Evolutionary conservation across 1,284 basidiomycete genomes (phyloP), one percentile per base, ranked within the genome.

Genomic region (Puccinia hordei): DNA sequence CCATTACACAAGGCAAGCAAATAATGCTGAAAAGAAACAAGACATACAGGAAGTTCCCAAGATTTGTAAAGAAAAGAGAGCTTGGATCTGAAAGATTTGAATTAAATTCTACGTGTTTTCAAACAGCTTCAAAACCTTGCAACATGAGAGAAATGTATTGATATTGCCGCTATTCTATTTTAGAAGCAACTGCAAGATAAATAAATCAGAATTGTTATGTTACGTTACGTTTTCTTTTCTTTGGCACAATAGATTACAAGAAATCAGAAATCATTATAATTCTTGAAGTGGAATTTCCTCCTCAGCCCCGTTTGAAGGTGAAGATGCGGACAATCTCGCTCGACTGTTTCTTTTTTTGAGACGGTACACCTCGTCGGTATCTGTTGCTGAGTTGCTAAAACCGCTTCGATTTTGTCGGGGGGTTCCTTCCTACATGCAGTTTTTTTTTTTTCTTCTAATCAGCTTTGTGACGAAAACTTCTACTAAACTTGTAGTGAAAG

Each of bases 281-380:
- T 69, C 41, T 69, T 69, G 44, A 1, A 69, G 46, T 27, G 66
- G 66, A 27, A 69, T 69, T 27, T 69, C 66, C 15, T 69, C 66
- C 24, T 1, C 46, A 30, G n/a, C 10, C 4, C n/a, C 66, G 41
- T 69, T 49, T n/a, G 46, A 69, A 69, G 41, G 44, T 49, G 66
- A 69, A 69, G 66, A 69, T 46, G 65, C 33, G 30, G 30, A 38
- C 30, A 66, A 27, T 44, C 24, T 41, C 9, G 63, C n/a, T 41
- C 24, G 35, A 66, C 63, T 66, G 24, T 44, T 69, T 69, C 66
- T 69, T 49, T 24, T 71, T 19, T 53, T 71, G 13, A 71, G 68
- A 71, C 49, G 12, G 27, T 49, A 38, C 15, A 24, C n/a, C 46
- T 71, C 68, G 38, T 71, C 46, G 6, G 33, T 35, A 49, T 71